These are phyloP conservation scores for Leptosphaerulina australis DNA, from an alignment of 2,329 filamentous ascomycete species.

Conservation along the genomic window DNA sequence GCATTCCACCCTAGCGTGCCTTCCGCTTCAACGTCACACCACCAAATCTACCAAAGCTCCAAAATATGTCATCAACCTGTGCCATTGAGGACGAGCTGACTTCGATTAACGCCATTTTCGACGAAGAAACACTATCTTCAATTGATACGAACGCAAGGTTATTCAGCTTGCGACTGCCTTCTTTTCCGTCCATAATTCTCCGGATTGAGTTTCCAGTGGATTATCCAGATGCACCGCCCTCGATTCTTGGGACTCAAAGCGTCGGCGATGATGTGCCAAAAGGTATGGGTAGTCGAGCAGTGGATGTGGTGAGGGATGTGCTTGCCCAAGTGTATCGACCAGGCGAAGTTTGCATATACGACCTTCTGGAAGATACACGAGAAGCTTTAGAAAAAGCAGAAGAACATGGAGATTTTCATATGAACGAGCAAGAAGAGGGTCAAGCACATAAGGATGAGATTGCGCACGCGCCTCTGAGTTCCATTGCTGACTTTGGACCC, in stretches of 20 bases:
- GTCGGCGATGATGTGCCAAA: conserved; percentile 70
- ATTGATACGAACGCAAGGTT: conserved; percentile 35
- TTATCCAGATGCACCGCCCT: conserved; percentile 78
- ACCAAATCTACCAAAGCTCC: conserved; percentile 19
- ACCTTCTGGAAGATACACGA: conserved; percentile 74
- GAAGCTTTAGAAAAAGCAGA: conserved; percentile 58
- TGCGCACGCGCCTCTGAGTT: conserved; percentile 6
- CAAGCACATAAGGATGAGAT: conserved; percentile 11
- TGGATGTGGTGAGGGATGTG: conserved; percentile 71
- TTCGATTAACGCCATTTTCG: conserved; percentile 85
- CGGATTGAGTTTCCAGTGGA: conserved; percentile 70
- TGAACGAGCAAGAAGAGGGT: conserved; percentile 30
- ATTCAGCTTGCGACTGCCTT: conserved; percentile 68
- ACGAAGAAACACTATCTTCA: conserved; percentile 63
- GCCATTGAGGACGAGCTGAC: conserved; percentile 73
- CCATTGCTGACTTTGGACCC: conserved; percentile 36
- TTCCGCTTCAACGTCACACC: conserved; percentile 20
- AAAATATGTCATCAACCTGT: conserved; percentile 39
- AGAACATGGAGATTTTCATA: conserved; percentile 34
- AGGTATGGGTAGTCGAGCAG: conserved; percentile 73
- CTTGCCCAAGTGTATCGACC: conserved; percentile 71
- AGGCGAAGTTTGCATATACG: conserved; percentile 85
- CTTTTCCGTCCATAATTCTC: conserved; percentile 60
- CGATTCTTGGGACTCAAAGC: conserved; percentile 77
- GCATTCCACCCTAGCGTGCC: conserved; percentile 14